phyloP scores from a whole-genome alignment of 305 asterid species.

The Solanum hybrid region DNA sequence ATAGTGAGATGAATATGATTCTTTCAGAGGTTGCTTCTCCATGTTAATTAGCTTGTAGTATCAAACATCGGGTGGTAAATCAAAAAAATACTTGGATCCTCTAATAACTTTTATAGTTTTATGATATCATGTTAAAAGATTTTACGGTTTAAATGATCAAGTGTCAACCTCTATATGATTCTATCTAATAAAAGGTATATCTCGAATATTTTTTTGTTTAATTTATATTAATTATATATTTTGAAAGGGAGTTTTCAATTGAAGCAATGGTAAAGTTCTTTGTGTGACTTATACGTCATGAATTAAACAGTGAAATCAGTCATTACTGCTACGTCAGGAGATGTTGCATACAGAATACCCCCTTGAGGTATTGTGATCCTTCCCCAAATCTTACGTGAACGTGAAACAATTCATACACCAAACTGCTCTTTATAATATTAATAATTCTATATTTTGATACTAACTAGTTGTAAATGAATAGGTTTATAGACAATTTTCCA shows the following conservation, averaged over 20 bases:
- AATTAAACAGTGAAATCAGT: neutral
- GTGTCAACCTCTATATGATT: neutral
- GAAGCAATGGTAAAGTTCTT: no score
- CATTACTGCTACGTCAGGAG: neutral
- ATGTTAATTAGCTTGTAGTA: neutral
- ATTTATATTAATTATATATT: no score
- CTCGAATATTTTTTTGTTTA: neutral
- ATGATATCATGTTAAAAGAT: neutral
- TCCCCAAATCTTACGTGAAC: neutral
- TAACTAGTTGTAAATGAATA: neutral
- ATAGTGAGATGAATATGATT: neutral
- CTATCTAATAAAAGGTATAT: neutral
- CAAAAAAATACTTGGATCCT: neutral
- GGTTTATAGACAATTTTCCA: neutral
- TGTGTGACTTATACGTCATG: no score
- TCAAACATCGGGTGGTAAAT: neutral
- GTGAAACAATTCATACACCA: no score
- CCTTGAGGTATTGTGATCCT: neutral
- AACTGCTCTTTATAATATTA: neutral
- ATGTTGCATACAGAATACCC: no score
- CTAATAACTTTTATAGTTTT: neutral
- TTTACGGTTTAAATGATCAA: neutral
- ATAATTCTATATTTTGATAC: neutral
- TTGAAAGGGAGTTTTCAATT: neutral
- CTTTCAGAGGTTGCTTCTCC: neutral